These are phyloP conservation scores for Letharia columbiana DNA, from an alignment of 495 filamentous ascomycete genomes.

Conservation along the genomic window DNA sequence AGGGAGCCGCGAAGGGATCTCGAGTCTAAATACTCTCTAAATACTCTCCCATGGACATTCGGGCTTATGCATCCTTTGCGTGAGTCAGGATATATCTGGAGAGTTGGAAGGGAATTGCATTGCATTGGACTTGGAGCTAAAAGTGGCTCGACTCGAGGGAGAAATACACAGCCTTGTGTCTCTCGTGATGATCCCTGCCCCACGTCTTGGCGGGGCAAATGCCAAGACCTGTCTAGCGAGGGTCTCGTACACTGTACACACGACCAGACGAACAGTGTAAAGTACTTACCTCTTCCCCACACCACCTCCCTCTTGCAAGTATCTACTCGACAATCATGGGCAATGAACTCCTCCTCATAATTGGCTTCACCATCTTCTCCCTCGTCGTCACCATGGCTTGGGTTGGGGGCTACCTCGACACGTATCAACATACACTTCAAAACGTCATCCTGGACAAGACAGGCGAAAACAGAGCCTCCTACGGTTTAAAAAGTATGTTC, in stretches of 20 bases:
- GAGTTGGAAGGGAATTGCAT: neutral
- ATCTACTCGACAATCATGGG: constrained; percentile 11
- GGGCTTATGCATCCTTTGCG: neutral
- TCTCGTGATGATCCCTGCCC: constrained; percentile 5
- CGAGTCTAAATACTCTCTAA: neutral
- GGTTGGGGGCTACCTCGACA: constrained; percentile 32
- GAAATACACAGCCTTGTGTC: constrained; percentile 16
- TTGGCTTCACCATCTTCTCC: constrained; percentile 25
- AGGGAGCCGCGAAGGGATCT: neutral
- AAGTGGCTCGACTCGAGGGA: neutral
- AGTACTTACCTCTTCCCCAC: neutral
- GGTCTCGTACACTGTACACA: neutral
- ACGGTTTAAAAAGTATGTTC: constrained; percentile 33
- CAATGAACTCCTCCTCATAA: constrained; percentile 28
- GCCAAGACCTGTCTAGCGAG: neutral
- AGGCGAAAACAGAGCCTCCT: constrained; percentile 42
- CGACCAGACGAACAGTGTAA: too few species aligned
- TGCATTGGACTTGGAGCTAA: neutral
- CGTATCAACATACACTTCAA: constrained; percentile 36
- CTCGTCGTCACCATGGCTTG: constrained; percentile 30
- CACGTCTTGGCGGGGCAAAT: constrained; percentile 2
- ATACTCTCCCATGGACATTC: neutral
- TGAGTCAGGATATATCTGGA: neutral
- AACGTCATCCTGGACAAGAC: constrained; percentile 42
- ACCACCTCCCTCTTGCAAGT: neutral